Evolutionary conservation across 2,329 filamentous ascomycete species (phyloP), one percentile per base, ranked within the genome.

Genomic region (Ceratocystis papillata): DNA sequence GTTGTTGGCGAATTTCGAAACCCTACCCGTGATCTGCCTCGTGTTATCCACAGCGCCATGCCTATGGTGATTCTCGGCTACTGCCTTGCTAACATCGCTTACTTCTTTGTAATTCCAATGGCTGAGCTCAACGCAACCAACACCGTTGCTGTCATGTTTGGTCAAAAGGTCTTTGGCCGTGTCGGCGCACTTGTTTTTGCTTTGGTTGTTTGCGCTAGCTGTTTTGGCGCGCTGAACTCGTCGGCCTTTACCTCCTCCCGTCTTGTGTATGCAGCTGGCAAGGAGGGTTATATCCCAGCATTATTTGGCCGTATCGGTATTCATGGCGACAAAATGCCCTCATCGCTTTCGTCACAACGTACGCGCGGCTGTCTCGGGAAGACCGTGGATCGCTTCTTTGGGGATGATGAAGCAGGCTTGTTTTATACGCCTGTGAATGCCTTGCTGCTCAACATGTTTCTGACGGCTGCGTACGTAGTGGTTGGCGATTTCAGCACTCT

Each of bases 1-100:
- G 94, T 99, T 5, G 91, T 95, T 0, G 94, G 92, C 71, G 94
- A 99, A 76, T 97, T 99, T 78, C 88, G 91, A 72, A 92, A 96
- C 73, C 90, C 94, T 0, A 83, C 83, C 61, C 86, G 91, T 69
- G 94, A 99, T 74, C 85, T 99, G 8, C 94, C 94, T 0, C 86
- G 90, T 25, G 92, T 96, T 30, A 96, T 99, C 67, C 94, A 99
- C 77, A 96, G 93, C 0, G 92, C 93, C 15, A 94, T 99, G 83
- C 92, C 94, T 1, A 79, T 96, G 57, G 93, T 99, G 67, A 97
- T 99, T 69, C 74, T 91, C 33, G 89, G 84, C 71, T 99, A 97
- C 76, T 80, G 97, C 41, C 81, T 97, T 62, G 93, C 93, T 70
- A 99, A 97, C 74, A 77, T 96, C 50, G 84, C 91, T 33, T 99